A percentile compares a stretch with the other conserved stretches of the same genome.
These are phyloP conservation scores for Colletotrichum tropicale DNA, from an alignment of 2,329 filamentous ascomycete genomes.

Conservation along the genomic window DNA sequence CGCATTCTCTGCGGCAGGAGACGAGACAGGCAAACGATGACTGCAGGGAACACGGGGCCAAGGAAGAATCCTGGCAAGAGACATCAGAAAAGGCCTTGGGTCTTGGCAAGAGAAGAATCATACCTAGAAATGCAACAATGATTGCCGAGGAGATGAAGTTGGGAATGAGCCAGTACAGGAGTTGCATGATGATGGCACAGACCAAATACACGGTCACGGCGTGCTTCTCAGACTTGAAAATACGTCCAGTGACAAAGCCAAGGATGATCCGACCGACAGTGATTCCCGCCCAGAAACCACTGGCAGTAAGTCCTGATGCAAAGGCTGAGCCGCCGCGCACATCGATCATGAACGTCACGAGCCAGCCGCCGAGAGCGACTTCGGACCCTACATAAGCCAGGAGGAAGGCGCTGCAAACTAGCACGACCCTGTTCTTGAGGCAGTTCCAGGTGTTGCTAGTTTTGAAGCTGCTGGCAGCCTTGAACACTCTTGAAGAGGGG, in stretches of 20 bases:
- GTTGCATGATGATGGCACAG: neutral
- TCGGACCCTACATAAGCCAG: slow-evolving; percentile 81
- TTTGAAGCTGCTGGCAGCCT: slow-evolving; percentile 61
- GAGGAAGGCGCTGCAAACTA: slow-evolving; percentile 76
- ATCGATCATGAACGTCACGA: slow-evolving; percentile 82
- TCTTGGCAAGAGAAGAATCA: neutral
- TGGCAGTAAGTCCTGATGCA: slow-evolving; percentile 74
- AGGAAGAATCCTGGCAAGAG: slow-evolving; percentile 63
- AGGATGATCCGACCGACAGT: slow-evolving; percentile 75
- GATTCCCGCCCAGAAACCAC: slow-evolving; percentile 84
- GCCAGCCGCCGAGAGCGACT: slow-evolving; percentile 76
- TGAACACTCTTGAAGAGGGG: neutral
- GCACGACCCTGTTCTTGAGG: slow-evolving; percentile 55
- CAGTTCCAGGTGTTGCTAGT: slow-evolving; percentile 60
- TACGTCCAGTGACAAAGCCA: slow-evolving; percentile 75
- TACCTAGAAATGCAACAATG: neutral
- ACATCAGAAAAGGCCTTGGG: neutral
- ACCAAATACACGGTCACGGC: neutral
- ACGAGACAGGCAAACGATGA: slow-evolving; percentile 74
- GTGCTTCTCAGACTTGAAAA: slow-evolving; percentile 31
- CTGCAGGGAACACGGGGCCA: slow-evolving; percentile 78
- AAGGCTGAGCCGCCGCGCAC: slow-evolving; percentile 73
- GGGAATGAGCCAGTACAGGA: neutral
- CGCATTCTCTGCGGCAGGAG: slow-evolving; percentile 76
- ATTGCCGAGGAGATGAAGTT: neutral